phyloP scores from a whole-genome alignment of 2,329 filamentous ascomycete species.

The Aspergillus ruber region DNA sequence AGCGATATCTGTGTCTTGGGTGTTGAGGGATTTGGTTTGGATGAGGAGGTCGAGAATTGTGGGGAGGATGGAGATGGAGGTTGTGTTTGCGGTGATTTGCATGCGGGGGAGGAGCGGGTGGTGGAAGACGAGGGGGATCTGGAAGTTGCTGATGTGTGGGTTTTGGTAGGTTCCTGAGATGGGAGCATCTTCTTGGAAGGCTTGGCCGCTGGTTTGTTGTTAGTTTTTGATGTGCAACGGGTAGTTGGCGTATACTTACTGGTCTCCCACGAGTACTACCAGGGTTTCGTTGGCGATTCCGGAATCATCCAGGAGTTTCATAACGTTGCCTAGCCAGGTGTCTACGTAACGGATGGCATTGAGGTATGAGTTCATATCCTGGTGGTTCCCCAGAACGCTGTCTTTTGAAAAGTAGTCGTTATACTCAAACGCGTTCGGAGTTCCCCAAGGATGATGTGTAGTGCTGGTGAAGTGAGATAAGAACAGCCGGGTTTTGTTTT shows the following conservation, averaged over 20 bases:
- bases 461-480: constrained; percentile 28
- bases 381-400: constrained; percentile 15
- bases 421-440: constrained; percentile 24
- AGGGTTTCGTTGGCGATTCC: constrained; percentile 24
- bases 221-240: background rate
- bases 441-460: constrained; percentile 39
- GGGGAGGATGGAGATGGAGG: constrained; percentile 40
- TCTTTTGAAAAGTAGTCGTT: constrained; percentile 19
- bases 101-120: constrained; percentile 40
- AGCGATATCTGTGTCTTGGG: constrained; percentile 26
- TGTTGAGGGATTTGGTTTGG: constrained; percentile 34
- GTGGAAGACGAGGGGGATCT: constrained; percentile 39
- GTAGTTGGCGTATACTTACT: constrained; percentile 9
- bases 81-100: constrained; percentile 35
- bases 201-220: constrained; percentile 27
- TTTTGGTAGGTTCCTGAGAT: constrained; percentile 39
- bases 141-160: constrained; percentile 39
- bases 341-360: constrained; percentile 23
- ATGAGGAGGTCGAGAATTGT: constrained; percentile 42
- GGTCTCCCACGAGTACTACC: constrained; percentile 23
- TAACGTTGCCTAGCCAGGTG: constrained; percentile 20
- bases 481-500: constrained; percentile 21
- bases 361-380: constrained; percentile 21
- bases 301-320: constrained; percentile 20
- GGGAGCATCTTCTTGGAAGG: constrained; percentile 37